Conservation (phyloP, 2,329 filamentous ascomycete genomes). For the Apiospora rasikravindrae region DNA sequence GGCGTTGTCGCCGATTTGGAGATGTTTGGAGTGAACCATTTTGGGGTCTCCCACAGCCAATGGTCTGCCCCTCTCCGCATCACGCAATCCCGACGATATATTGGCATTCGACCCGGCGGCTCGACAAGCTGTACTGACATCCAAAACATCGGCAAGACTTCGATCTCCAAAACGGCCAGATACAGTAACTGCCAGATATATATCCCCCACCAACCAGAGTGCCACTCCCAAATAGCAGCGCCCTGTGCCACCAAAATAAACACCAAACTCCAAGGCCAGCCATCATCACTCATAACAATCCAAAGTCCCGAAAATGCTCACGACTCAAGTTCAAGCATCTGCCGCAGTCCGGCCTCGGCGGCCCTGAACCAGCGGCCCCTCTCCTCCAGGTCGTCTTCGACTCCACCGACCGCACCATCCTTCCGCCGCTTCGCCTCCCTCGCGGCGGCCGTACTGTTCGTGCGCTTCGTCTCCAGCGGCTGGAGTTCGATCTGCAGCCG, state of each 20-base stretch:
- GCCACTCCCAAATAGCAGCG: background rate
- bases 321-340: constrained; percentile 61
- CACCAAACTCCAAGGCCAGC: background rate
- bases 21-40: background rate
- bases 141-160: background rate
- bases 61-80: background rate
- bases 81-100: constrained; percentile 10
- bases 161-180: background rate
- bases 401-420: constrained; percentile 68
- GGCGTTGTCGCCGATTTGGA: background rate
- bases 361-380: constrained; percentile 76
- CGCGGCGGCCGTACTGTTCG: constrained; percentile 69
- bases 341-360: constrained; percentile 66
- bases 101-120: background rate
- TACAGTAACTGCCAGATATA: too few species aligned
- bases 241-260: background rate
- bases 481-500: constrained; percentile 70
- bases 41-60: background rate
- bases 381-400: constrained; percentile 76
- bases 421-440: constrained; percentile 72
- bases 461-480: constrained; percentile 70
- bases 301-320: background rate
- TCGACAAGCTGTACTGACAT: background rate
- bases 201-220: background rate
- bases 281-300: background rate